Conservation (phyloP, 2,329 filamentous ascomycete species). For the Fusarium robinianum region DNA sequence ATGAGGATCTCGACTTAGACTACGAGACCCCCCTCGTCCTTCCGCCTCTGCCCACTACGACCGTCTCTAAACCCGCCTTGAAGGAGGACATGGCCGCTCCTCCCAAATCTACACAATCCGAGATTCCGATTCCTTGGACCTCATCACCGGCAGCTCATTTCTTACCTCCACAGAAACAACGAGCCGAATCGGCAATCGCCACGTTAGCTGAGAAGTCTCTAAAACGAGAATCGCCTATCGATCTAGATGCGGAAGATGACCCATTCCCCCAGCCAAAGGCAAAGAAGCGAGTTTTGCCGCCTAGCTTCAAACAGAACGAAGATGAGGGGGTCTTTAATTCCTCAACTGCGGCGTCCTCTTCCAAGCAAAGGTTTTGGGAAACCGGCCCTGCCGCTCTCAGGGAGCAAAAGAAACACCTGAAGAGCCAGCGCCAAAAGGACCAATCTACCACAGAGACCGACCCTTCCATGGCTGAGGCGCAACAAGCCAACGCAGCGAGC, state of each 20-base stretch:
- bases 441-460: slow-evolving; percentile 47
- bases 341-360: slow-evolving; percentile 32
- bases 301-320: slow-evolving; percentile 44
- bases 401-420: slow-evolving; percentile 76
- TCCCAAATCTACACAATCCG: slow-evolving; percentile 36
- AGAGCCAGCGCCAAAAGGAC: slow-evolving; percentile 54
- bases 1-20: slow-evolving; percentile 74
- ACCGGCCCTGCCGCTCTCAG: slow-evolving; percentile 45
- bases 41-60: slow-evolving; percentile 40
- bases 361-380: slow-evolving; percentile 35
- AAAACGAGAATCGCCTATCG: slow-evolving; percentile 51
- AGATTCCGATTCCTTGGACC: slow-evolving; percentile 68
- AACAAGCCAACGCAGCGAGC: slow-evolving; percentile 44
- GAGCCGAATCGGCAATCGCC: slow-evolving; percentile 21
- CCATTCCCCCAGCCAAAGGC: slow-evolving; percentile 42
- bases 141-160: slow-evolving; percentile 62
- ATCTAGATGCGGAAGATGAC: slow-evolving; percentile 32
- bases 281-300: slow-evolving; percentile 69
- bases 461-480: slow-evolving; percentile 42
- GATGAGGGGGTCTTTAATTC: slow-evolving; percentile 38
- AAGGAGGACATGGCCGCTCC: slow-evolving; percentile 37
- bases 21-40: slow-evolving; percentile 63
- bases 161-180: slow-evolving; percentile 41
- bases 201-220: slow-evolving; percentile 33
- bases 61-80: slow-evolving; percentile 26